Base-by-base conservation (phyloP, 768 basidiomycete species). In the Tulasnella sp. region DNA sequence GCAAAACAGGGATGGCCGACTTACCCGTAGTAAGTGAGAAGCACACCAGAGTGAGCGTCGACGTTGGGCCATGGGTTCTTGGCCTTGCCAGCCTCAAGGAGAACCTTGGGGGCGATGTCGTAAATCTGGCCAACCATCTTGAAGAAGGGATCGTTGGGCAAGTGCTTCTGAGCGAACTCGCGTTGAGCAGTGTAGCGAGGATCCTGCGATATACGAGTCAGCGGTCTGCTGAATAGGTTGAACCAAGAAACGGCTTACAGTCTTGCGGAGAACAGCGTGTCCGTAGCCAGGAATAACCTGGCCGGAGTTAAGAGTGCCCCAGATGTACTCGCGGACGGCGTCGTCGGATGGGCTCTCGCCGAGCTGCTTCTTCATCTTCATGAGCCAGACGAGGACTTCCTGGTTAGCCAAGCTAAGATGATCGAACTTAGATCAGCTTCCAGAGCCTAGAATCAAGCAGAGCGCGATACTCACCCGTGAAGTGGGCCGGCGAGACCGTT, bases 21-120 rank as follows among this genome's bases (percentile, higher is more conserved):
- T 41, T 80, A 84, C 84, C 85, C 95, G 84, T 96, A 96, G 87
- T 96, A 88, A 41, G 93, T 93, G 31, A 97, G 88, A 72, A 97
- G 91, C 77, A 91, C 94, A 87, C 95, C 96, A 22, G 97, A 98
- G 89, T 97, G 96, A 75, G 97, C 96, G 86, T 98, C 97, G 80
- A 99, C 97, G 86, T 98, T 99, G 72, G 97, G 97, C 94, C 94
- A 96, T 1, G 94, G 94, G 88, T 96, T 96, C 90, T 95, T 96
- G 24, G 94, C 94, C 86, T 96, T 96, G 83, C 94, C 94, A 83
- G 94, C 94, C 89, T 95, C 92, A 77, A 97, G 91, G 41, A 98
- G 90, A 85, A 99, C 94, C 83, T 93, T 90, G 37, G 97, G 97
- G 22, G 97, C 97, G 82, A 97, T 88, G 83, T 93, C 89, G 86